A percentile compares a stretch with the other conserved stretches of the same genome.
Evolutionary conservation across 164 flowering plant genomes (phyloP).

Genomic region (Brasenia schreberi): DNA sequence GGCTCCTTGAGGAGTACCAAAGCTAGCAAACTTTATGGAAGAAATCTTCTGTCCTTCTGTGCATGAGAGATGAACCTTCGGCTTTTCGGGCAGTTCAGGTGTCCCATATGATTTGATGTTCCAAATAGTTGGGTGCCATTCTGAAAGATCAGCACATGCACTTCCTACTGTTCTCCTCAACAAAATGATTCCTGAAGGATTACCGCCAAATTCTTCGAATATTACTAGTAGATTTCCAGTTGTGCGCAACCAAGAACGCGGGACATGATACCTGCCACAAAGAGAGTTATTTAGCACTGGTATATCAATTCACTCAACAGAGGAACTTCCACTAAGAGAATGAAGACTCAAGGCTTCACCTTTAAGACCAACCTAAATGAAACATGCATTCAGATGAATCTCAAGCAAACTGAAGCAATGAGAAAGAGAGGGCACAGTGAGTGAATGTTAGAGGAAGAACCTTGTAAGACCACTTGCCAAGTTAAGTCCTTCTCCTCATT

Average conservation of each 20-base stretch:
- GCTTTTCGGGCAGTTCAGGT: conserved; percentile 7
- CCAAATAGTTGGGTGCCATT: conserved; percentile 35
- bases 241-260: not conserved
- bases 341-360: too few species aligned
- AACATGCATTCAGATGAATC: too few species aligned
- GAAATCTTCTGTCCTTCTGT: conserved; percentile 35
- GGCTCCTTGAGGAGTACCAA: conserved; percentile 38
- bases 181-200: conserved; percentile 37
- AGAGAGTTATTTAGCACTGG: not conserved
- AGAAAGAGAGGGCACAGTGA: too few species aligned
- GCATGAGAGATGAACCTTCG: conserved; percentile 43
- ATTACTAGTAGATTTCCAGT: conserved; percentile 22
- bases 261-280: not conserved
- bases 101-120: conserved; percentile 15
- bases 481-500: conserved; percentile 68
- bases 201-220: conserved; percentile 68
- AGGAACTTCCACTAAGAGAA: too few species aligned
- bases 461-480: conserved; percentile 81
- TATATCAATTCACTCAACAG: too few species aligned
- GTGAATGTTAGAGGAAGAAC: too few species aligned
- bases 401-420: too few species aligned
- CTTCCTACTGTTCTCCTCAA: conserved; percentile 28
- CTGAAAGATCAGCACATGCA: conserved; percentile 37
- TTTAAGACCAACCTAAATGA: too few species aligned
- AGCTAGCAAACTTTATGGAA: conserved; percentile 47